These are phyloP conservation scores for Prunus fruticosa DNA, from an alignment of 306 rosid species.

Conservation along the genomic window DNA sequence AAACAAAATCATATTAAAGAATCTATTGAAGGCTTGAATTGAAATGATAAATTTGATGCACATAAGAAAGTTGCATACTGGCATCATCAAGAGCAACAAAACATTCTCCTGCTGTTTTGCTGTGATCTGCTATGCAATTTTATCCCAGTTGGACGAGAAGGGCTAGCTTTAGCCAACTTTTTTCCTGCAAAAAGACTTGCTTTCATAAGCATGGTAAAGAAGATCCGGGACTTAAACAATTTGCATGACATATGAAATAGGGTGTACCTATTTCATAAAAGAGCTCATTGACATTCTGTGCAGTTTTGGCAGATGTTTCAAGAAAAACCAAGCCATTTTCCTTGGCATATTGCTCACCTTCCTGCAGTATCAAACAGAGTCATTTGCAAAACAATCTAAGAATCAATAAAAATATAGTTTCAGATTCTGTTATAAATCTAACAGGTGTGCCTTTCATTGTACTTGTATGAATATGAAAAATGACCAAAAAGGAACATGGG, in stretches of 20 bases:
- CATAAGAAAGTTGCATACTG: conserved; percentile 7
- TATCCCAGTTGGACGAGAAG: conserved; percentile 63
- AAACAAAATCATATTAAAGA: background rate
- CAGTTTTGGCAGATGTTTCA: conserved; percentile 88
- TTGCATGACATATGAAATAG: too few species aligned
- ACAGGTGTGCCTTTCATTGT: too few species aligned
- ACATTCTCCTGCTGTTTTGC: conserved; percentile 50
- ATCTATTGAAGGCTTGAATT: too few species aligned
- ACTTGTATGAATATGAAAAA: too few species aligned
- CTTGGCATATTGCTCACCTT: conserved; percentile 73
- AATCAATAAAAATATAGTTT: background rate
- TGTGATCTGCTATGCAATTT: conserved; percentile 53
- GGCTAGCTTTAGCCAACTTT: conserved; percentile 70
- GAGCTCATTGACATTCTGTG: conserved; percentile 85
- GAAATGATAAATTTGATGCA: too few species aligned
- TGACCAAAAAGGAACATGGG: background rate
- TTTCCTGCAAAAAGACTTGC: conserved; percentile 46
- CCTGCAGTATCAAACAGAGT: conserved; percentile 35
- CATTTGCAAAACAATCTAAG: background rate
- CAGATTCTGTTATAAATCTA: background rate
- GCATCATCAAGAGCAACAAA: conserved; percentile 53
- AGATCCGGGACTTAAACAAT: too few species aligned
- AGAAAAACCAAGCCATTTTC: conserved; percentile 68
- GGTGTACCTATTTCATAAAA: conserved; percentile 81
- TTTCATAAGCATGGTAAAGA: background rate